Evolutionary conservation across 23 red algal genomes (phyloP).

Genomic region (Gracilaria caudata): DNA sequence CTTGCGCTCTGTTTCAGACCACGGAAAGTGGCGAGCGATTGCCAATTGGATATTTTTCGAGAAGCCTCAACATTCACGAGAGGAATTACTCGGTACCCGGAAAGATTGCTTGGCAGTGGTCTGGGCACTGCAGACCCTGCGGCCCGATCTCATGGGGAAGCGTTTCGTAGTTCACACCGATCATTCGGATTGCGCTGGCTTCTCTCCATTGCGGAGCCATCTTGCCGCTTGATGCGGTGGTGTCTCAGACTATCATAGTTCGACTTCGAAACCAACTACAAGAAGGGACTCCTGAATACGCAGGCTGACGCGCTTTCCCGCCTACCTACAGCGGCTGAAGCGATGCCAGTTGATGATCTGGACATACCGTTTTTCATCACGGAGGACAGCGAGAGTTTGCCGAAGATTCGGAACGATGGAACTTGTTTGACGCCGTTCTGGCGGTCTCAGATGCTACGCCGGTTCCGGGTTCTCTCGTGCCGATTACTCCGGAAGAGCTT

Average conservation of each 20-base stretch:
- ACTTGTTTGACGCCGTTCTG: constrained; percentile 4
- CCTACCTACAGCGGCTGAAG: constrained; percentile 11
- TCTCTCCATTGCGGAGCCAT: neutral
- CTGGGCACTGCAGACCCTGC: too few relatives aligned
- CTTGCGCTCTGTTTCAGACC: constrained; percentile 31
- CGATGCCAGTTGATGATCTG: neutral
- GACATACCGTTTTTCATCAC: constrained; percentile 19
- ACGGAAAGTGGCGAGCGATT: constrained; percentile 6
- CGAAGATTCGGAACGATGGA: neutral
- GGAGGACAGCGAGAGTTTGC: too few relatives aligned
- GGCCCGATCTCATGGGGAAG: neutral
- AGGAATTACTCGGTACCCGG: constrained; percentile 42
- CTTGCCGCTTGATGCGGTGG: constrained; percentile 30
- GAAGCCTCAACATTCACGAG: constrained; percentile 33
- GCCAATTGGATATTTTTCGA: constrained; percentile 34
- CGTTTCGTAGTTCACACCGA: constrained; percentile 9
- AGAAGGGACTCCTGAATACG: constrained; percentile 17
- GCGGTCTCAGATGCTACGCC: neutral
- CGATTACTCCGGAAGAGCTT: neutral
- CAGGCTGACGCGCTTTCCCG: constrained; percentile 29
- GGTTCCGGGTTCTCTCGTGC: neutral
- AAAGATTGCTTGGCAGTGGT: constrained; percentile 19
- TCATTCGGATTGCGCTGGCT: constrained; percentile 2
- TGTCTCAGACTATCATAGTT: neutral
- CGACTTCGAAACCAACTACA: constrained; percentile 8